Conservation (phyloP, 2,329 filamentous ascomycete species). For the Calonectria henricotiae region DNA sequence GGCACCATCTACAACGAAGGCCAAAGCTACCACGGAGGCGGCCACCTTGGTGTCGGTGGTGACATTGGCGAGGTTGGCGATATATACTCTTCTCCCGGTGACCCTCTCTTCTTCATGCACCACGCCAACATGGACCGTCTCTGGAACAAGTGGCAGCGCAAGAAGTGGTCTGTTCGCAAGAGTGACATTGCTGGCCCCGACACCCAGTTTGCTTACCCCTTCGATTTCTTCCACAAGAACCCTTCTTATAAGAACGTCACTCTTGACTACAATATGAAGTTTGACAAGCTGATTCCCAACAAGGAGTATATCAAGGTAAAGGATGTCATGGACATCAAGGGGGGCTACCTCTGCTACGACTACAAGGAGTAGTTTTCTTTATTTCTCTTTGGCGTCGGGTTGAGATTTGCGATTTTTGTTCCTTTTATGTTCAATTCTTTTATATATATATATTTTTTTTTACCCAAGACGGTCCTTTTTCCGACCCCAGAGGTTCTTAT, state of each 20-base stretch:
- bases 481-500: background rate
- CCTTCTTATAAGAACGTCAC: constrained; percentile 56
- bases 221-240: constrained; percentile 53
- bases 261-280: constrained; percentile 47
- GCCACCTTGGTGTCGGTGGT: constrained; percentile 51
- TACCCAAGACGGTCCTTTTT: constrained; percentile 3
- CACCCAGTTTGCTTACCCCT: constrained; percentile 55
- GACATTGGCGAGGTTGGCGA: constrained; percentile 52
- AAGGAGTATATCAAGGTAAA: constrained; percentile 27
- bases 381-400: background rate
- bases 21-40: constrained; percentile 50
- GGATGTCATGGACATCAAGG: constrained; percentile 40
- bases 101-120: constrained; percentile 52
- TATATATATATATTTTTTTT: background rate
- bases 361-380: constrained; percentile 17
- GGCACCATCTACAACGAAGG: constrained; percentile 39
- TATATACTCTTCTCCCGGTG: constrained; percentile 49
- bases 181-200: constrained; percentile 56
- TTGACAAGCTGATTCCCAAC: constrained; percentile 33
- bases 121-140: constrained; percentile 50
- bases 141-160: constrained; percentile 56
- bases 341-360: constrained; percentile 35
- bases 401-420: background rate
- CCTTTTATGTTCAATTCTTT: background rate
- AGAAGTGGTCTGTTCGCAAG: constrained; percentile 52